Evolutionary conservation across 805 yeast genomes (phyloP), one percentile per base, ranked within the genome.

Genomic region (Candida caryicola): DNA sequence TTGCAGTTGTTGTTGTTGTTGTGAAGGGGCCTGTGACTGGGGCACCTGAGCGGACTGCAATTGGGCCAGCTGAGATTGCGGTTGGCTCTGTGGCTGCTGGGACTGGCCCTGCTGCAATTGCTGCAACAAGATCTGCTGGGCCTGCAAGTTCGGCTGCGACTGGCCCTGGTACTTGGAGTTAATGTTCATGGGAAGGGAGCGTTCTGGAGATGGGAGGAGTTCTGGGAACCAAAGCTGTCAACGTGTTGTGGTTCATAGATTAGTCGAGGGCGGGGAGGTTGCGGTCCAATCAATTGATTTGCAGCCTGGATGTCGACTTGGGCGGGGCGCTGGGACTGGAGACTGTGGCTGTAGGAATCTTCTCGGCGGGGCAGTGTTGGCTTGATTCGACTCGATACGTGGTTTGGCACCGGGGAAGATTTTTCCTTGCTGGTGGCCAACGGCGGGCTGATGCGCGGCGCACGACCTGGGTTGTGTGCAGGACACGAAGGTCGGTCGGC

Each of bases 51-150:
- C n/a, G n/a, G n/a, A n/a, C n/a, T n/a, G n/a, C n/a, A n/a, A n/a
- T n/a, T n/a, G n/a, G n/a, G n/a, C n/a, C n/a, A n/a, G n/a, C n/a
- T n/a, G n/a, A n/a, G n/a, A n/a, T n/a, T n/a, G n/a, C n/a, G n/a
- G n/a, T n/a, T n/a, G n/a, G 27, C 36, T 40, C 32, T 21, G 40
- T 21, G 17, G 39, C 16, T 28, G 40, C 31, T 46, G 53, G 40
- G 55, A 31, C 34, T 58, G 67, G 10, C 66, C 67, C 34, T 64
- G 70, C 41, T 65, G 74, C 36, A 67, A 57, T 44, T 66, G 73
- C 47, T 65, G 73, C 37, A 66, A 57, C 44, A 68, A 56, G 13
- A 66, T 55, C 47, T 67, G 74, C 44, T 69, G 74, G 19, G 71
- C 66, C 37, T 67, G 74, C 36, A 65, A 48, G 41, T 58, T 63